Conservation (phyloP, 768 basidiomycete species). For the Russula foetens region DNA sequence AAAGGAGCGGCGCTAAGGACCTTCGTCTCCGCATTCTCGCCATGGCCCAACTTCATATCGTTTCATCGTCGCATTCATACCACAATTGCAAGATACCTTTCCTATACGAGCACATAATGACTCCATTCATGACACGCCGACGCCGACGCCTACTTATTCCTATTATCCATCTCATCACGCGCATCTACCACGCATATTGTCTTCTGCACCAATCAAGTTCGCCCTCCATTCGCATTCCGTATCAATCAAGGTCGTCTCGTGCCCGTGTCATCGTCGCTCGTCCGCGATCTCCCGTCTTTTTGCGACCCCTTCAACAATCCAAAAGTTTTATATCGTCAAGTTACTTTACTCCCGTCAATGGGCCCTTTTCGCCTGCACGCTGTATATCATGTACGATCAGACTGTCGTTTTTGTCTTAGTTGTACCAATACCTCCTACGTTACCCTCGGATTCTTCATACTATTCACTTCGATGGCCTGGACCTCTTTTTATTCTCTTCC, state of each 20-base stretch:
- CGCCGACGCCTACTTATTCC: slow-evolving; percentile 19
- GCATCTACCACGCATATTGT: slow-evolving; percentile 19
- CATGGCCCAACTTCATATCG: background rate
- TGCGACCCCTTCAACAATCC: slow-evolving; percentile 7
- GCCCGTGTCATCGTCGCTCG: slow-evolving; percentile 15
- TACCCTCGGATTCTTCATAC: slow-evolving; percentile 16
- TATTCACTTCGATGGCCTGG: slow-evolving; percentile 5
- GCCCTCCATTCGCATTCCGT: slow-evolving; percentile 3
- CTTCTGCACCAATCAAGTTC: slow-evolving; percentile 5
- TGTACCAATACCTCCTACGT: slow-evolving; percentile 19
- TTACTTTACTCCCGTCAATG: background rate
- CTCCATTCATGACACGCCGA: slow-evolving; percentile 12
- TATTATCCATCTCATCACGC: slow-evolving; percentile 20
- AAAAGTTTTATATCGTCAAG: slow-evolving; percentile 15
- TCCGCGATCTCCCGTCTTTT: slow-evolving; percentile 1
- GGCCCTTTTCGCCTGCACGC: slow-evolving; percentile 4
- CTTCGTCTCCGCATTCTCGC: background rate
- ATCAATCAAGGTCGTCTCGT: slow-evolving; percentile 8
- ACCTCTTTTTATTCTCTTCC: background rate
- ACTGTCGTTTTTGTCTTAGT: slow-evolving; percentile 12
- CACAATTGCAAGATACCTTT: slow-evolving; percentile 20
- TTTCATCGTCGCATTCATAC: slow-evolving; percentile 16
- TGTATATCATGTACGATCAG: slow-evolving; percentile 19
- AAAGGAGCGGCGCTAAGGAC: slow-evolving; percentile 24
- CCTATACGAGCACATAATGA: slow-evolving; percentile 17